Conservation (phyloP, 2,329 filamentous ascomycete species). For the Bisporella sp. region DNA sequence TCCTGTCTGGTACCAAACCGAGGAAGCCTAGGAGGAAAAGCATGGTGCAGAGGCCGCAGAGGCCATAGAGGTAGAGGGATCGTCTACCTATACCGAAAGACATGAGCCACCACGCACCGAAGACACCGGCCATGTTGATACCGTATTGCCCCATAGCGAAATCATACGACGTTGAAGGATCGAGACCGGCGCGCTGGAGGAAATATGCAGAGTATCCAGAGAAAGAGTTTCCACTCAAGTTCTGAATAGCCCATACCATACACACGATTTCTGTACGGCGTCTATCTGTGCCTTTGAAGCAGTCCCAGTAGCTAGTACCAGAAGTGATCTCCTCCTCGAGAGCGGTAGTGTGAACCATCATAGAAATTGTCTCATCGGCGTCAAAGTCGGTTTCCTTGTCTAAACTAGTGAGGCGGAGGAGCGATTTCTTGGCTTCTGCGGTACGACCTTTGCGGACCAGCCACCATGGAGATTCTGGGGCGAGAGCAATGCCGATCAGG, state of each 20-base stretch:
- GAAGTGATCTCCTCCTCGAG: constrained; percentile 41
- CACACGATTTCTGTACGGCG: constrained; percentile 49
- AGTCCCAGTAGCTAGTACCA: constrained; percentile 43
- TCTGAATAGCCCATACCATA: constrained; percentile 60
- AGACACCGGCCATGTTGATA: constrained; percentile 45
- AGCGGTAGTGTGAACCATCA: constrained; percentile 51
- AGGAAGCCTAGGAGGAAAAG: constrained; percentile 75
- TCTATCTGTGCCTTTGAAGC: constrained; percentile 40
- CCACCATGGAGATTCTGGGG: constrained; percentile 44
- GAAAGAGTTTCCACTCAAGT: constrained; percentile 56
- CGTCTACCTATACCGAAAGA: constrained; percentile 38
- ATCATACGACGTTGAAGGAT: constrained; percentile 41
- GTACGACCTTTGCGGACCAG: constrained; percentile 37
- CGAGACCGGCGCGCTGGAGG: constrained; percentile 50
- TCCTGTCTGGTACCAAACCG: constrained; percentile 29
- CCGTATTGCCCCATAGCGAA: constrained; percentile 44
- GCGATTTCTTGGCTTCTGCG: constrained; percentile 34
- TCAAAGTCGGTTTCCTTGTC: constrained; percentile 37
- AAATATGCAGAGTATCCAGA: constrained; percentile 56
- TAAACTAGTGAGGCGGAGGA: constrained; percentile 24
- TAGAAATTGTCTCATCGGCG: constrained; percentile 41
- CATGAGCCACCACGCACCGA: constrained; percentile 46
- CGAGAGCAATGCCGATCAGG: constrained; percentile 38
- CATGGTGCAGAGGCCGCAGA: constrained; percentile 43
- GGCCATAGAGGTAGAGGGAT: constrained; percentile 45